Conservation (phyloP, 1,139 yeast species). For the Scheffersomyces stambukii region DNA sequence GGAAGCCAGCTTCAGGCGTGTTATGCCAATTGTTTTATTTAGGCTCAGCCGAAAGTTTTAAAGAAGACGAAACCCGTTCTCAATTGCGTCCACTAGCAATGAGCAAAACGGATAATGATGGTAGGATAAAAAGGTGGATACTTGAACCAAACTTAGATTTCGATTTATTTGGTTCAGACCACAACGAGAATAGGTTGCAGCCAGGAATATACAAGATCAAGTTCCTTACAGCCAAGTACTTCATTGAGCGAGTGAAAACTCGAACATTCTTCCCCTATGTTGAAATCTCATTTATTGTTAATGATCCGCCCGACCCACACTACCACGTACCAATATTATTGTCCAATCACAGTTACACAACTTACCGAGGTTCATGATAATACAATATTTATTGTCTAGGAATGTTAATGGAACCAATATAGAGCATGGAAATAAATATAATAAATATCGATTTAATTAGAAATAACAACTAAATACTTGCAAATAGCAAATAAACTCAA, state of each 20-base stretch:
- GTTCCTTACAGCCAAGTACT: conserved; percentile 70
- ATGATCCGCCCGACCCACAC: conserved; percentile 66
- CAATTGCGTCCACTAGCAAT: no score
- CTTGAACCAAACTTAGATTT: conserved; percentile 34
- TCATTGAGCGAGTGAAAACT: conserved; percentile 26
- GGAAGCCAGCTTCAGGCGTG: conserved; percentile 72
- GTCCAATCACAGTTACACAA: conserved; percentile 81
- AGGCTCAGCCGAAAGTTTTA: conserved; percentile 37
- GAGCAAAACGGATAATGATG: conserved; percentile 71
- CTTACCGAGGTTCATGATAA: conserved; percentile 70
- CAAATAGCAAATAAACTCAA: no score
- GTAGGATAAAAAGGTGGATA: conserved; percentile 70
- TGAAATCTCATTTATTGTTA: conserved; percentile 67
- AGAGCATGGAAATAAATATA: conserved; percentile 1
- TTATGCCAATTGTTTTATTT: conserved; percentile 52
- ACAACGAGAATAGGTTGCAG: conserved; percentile 24
- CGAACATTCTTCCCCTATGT: conserved; percentile 77
- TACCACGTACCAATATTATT: conserved; percentile 83
- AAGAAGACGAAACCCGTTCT: no score
- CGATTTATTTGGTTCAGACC: conserved; percentile 31
- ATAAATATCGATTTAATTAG: conserved; percentile 9
- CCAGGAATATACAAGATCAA: conserved; percentile 72
- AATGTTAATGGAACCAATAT: neutral
- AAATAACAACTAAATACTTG: no score
- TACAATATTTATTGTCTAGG: conserved; percentile 1